These are phyloP conservation scores for Kuraishia ogatae DNA, from an alignment of 805 yeast species.

Conservation along the genomic window DNA sequence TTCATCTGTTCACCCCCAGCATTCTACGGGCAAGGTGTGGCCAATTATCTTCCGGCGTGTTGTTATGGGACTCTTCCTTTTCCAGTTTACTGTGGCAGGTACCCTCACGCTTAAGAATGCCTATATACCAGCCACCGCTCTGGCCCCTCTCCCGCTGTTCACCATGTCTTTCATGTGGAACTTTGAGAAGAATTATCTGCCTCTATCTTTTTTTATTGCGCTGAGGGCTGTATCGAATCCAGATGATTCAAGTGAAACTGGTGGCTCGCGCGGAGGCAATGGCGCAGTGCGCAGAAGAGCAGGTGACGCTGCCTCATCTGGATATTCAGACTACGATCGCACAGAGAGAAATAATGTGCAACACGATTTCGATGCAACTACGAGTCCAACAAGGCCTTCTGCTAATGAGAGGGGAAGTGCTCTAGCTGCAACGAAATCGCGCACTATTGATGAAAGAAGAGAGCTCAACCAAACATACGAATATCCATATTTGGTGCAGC, in stretches of 20 bases:
- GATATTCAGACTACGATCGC: neutral
- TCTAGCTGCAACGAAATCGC: slow-evolving; percentile 19
- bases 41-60: slow-evolving; percentile 81
- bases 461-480: slow-evolving; percentile 65
- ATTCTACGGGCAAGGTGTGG: slow-evolving; percentile 96
- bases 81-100: slow-evolving; percentile 92
- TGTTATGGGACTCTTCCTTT: slow-evolving; percentile 68
- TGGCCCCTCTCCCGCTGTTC: slow-evolving; percentile 69
- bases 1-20: slow-evolving; percentile 91
- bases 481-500: slow-evolving; percentile 63
- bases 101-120: slow-evolving; percentile 73
- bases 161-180: slow-evolving; percentile 65
- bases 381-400: neutral
- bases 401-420: neutral
- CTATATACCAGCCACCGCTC: slow-evolving; percentile 58
- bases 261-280: neutral
- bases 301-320: neutral
- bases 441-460: slow-evolving; percentile 71
- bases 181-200: slow-evolving; percentile 74
- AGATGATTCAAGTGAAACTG: slow-evolving; percentile 17
- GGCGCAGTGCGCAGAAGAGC: neutral
- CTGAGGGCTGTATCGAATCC: slow-evolving; percentile 63
- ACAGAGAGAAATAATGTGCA: neutral
- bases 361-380: neutral
- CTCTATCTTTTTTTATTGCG: slow-evolving; percentile 80